phyloP scores from a whole-genome alignment of 2,329 filamentous ascomycete species.

The Talaromyces atroroseus region DNA sequence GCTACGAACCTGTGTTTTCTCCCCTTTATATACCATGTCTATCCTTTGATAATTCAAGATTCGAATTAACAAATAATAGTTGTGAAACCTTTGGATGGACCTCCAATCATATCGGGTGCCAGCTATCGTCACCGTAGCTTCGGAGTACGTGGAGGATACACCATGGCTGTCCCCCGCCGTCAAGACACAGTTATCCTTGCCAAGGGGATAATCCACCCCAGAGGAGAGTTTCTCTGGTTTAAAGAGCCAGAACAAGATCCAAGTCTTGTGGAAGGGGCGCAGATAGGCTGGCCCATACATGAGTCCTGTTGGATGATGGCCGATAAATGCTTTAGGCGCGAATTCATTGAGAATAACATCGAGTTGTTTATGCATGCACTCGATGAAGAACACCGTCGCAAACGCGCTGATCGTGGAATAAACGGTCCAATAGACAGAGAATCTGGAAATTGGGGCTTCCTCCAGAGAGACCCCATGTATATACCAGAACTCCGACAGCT shows the following conservation, averaged over 20 bases:
- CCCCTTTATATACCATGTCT: background rate
- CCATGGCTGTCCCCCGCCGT: background rate
- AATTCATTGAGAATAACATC: background rate
- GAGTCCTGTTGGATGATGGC: constrained; percentile 3
- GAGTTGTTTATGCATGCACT: background rate
- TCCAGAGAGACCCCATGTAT: background rate
- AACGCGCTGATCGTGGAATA: background rate
- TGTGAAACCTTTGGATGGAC: background rate
- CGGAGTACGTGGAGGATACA: background rate
- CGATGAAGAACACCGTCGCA: background rate
- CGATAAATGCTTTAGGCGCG: background rate
- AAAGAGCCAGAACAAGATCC: background rate
- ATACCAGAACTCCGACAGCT: background rate
- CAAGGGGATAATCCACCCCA: background rate
- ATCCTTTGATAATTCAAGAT: background rate
- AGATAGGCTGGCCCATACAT: constrained; percentile 7
- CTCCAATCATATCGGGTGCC: constrained; percentile 4
- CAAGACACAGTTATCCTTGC: background rate
- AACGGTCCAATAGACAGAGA: background rate
- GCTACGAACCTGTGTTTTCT: background rate
- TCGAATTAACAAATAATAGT: background rate
- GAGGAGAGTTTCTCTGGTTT: constrained; percentile 1
- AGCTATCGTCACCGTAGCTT: constrained; percentile 1
- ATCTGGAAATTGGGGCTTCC: background rate
- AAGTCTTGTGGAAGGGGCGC: background rate